Evolutionary conservation across 768 basidiomycete species (phyloP), one percentile per base, ranked within the genome.

Genomic region (Hericium coralloides): DNA sequence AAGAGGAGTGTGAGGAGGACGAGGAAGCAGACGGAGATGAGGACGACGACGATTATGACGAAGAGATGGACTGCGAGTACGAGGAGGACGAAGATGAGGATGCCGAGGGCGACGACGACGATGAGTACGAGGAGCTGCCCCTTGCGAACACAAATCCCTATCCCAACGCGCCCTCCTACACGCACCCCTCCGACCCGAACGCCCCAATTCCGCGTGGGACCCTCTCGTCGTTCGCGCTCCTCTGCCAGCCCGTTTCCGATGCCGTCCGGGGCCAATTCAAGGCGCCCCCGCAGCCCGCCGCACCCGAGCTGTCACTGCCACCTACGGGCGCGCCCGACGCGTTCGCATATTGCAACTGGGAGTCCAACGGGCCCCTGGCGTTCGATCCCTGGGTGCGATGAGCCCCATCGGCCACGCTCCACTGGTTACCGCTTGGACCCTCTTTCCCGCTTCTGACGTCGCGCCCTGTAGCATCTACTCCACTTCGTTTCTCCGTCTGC

Each of bases 191-290:
- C 10, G 31, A 31, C 31, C 22, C 37, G 48, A 22, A 26, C 49
- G 17, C 38, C 36, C 17, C 38, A 36, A 56, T 56, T 55, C 51
- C 56, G 31, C 50, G 53, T 20, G 58, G 38, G 23, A 52, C 60
- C 12, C 47, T 61, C 20, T 54, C 60, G 14, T 49, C 59, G 2
- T 57, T 47, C 14, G 51, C 59, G 17, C 53, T 60, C 17, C 59
- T 60, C 41, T 60, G 59, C 43, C 59, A 60, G 49, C 59, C 59
- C 17, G 38, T 60, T n/a, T 31, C 59, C 3, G 59, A 60, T 7
- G 43, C 53, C 8, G 59, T 60, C 18, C 59, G 57, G 18, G 55
- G 47, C 18, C 59, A 58, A 15, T 60, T 60, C 50, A 58, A 43
- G 38, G 39, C 36, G 41, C 41, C 53, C 31, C 31, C 31, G 2